phyloP scores from a whole-genome alignment of 2,329 filamentous ascomycete genomes.

The Phyllosticta citriasiana region DNA sequence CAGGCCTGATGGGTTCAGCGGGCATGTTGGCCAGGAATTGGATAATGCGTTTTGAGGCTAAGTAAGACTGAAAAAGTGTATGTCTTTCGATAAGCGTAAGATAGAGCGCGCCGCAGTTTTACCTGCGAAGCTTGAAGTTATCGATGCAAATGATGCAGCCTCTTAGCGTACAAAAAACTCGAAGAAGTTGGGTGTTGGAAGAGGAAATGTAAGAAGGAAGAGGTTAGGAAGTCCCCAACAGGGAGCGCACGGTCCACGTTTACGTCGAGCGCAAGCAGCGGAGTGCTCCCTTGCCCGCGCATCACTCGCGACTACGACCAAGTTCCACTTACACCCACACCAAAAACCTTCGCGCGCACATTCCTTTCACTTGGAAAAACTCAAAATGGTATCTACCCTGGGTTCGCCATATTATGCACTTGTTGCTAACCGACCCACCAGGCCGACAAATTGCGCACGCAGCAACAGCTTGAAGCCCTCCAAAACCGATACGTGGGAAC shows the following conservation, averaged over 20 bases:
- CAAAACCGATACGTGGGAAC: constrained; percentile 95
- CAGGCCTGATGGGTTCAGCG: constrained; percentile 15
- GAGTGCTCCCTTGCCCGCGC: background rate
- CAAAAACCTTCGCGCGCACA: background rate
- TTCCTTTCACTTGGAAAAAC: background rate
- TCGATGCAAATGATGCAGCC: background rate
- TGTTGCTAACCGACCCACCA: constrained; percentile 8
- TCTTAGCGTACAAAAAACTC: background rate
- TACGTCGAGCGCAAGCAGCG: background rate
- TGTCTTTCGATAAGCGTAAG: background rate
- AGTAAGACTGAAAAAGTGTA: background rate
- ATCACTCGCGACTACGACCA: background rate
- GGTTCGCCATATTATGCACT: background rate
- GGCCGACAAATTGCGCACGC: constrained; percentile 96
- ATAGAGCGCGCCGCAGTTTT: background rate
- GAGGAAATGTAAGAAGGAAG: background rate
- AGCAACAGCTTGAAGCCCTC: constrained; percentile 94
- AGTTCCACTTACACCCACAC: background rate
- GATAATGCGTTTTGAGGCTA: background rate
- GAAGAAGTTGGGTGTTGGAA: background rate
- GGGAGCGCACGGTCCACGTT: background rate
- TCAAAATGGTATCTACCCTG: background rate
- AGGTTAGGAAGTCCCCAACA: background rate
- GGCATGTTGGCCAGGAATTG: background rate
- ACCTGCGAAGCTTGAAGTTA: background rate